phyloP scores from a whole-genome alignment of 805 yeast species.

The Cyberlindnera xylosilytica region DNA sequence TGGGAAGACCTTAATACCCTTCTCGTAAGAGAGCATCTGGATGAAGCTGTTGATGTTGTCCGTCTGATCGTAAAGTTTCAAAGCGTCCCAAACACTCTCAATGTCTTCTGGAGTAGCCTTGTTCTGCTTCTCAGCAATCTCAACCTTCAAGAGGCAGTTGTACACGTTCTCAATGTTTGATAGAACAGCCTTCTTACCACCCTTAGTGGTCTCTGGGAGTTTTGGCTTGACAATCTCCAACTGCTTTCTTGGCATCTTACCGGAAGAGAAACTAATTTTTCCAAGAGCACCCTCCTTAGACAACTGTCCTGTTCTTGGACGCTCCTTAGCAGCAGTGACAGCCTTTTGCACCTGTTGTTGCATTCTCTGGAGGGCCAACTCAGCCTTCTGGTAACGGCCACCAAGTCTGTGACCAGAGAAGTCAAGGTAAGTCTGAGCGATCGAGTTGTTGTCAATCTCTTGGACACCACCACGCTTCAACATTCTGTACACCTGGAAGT shows the following conservation, averaged over 20 bases:
- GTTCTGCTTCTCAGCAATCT: conserved; percentile 65
- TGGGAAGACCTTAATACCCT: conserved; percentile 85
- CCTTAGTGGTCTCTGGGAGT: conserved; percentile 27
- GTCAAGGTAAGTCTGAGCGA: conserved; percentile 88
- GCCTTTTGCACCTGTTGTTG: conserved; percentile 97
- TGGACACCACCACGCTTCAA: conserved; percentile 47
- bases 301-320: conserved; percentile 60
- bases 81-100: conserved; percentile 67
- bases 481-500: conserved; percentile 86
- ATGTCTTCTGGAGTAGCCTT: conserved; percentile 37
- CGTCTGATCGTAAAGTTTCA: conserved; percentile 67
- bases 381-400: conserved; percentile 80
- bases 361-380: conserved; percentile 92
- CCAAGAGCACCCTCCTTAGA: conserved; percentile 87
- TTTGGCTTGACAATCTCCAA: conserved; percentile 61
- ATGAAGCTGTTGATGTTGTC: conserved; percentile 61
- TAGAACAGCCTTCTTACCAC: conserved; percentile 50
- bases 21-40: conserved; percentile 76
- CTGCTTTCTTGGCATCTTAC: conserved; percentile 86
- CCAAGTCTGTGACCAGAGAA: conserved; percentile 90
- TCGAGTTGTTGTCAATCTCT: conserved; percentile 61
- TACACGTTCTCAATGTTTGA: conserved; percentile 76
- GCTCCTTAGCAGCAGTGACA: conserved; percentile 89
- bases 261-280: conserved; percentile 71
- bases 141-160: conserved; percentile 72